phyloP scores from a whole-genome alignment of 2,329 filamentous ascomycete genomes.

The Alternaria gaisen region DNA sequence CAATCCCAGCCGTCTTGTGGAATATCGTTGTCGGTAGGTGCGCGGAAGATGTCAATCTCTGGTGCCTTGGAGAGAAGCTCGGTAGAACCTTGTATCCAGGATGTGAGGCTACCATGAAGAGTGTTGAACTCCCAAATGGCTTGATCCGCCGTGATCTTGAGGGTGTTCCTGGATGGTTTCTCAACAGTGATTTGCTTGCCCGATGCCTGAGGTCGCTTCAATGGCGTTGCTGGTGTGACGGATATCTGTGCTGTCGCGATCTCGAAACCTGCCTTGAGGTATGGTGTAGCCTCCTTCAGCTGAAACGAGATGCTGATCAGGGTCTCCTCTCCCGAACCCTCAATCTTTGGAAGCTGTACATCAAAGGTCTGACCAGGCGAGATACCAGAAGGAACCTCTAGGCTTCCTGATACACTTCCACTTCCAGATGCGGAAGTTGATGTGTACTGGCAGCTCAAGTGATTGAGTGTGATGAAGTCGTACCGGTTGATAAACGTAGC shows the following conservation, averaged over 20 bases:
- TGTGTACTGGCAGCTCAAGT: constrained; percentile 37
- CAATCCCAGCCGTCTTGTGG: constrained; percentile 66
- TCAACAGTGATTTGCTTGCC: constrained; percentile 51
- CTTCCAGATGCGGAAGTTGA: constrained; percentile 17
- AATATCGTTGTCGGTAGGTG: constrained; percentile 71
- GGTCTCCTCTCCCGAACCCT: constrained; percentile 20
- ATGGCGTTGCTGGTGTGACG: constrained; percentile 19
- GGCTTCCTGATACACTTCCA: constrained; percentile 17
- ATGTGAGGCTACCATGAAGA: constrained; percentile 61
- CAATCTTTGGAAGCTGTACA: constrained; percentile 33
- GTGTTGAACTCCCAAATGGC: constrained; percentile 60
- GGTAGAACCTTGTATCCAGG: constrained; percentile 39
- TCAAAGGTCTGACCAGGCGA: constrained; percentile 38
- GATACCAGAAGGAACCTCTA: constrained; percentile 39
- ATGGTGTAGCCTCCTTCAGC: constrained; percentile 44
- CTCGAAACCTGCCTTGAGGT: constrained; percentile 47
- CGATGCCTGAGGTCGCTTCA: constrained; percentile 47
- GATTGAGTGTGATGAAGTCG: constrained; percentile 52
- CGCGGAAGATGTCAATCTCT: constrained; percentile 67
- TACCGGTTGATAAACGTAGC: constrained; percentile 45
- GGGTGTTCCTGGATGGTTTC: constrained; percentile 24
- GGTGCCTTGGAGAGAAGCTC: constrained; percentile 47
- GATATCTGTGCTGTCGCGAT: constrained; percentile 48
- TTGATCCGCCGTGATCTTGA: constrained; percentile 30
- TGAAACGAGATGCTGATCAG: constrained; percentile 43